Evolutionary conservation across 2,329 filamentous ascomycete genomes (phyloP).

Genomic region (Coleophoma eucalyptorum): DNA sequence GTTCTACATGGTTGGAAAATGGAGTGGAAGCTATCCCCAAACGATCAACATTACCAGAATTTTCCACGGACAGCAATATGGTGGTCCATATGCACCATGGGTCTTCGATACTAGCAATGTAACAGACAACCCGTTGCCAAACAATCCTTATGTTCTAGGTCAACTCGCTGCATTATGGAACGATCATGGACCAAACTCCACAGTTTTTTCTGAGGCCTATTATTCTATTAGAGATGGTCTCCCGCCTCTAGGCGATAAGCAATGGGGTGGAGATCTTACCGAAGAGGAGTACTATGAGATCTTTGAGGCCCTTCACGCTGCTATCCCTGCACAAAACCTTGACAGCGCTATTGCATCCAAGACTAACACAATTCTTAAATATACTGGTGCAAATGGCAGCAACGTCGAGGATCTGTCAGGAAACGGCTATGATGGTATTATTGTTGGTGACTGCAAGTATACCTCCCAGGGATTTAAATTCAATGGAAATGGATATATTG

Average conservation of each 20-base stretch:
- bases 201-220: slow-evolving; percentile 38
- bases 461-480: no score
- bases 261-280: slow-evolving; percentile 45
- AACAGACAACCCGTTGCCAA: slow-evolving; percentile 39
- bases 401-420: no score
- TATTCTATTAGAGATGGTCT: slow-evolving; percentile 45
- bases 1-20: slow-evolving; percentile 48
- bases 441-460: no score
- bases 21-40: slow-evolving; percentile 39
- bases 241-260: slow-evolving; percentile 47
- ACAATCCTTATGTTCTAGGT: slow-evolving; percentile 3
- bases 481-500: slow-evolving; percentile 18
- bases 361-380: slow-evolving; percentile 30
- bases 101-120: slow-evolving; percentile 46
- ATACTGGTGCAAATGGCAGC: slow-evolving; percentile 14
- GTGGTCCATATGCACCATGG: slow-evolving; percentile 41
- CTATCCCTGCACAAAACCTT: slow-evolving; percentile 43
- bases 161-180: no score
- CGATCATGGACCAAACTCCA: no score
- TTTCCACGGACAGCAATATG: slow-evolving; percentile 36
- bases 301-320: slow-evolving; percentile 34
- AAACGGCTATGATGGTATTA: no score
- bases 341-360: slow-evolving; percentile 36
- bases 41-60: slow-evolving; percentile 41
- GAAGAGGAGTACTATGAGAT: slow-evolving; percentile 32